Conservation (phyloP, 768 basidiomycete genomes). For the Boletus edulis region DNA sequence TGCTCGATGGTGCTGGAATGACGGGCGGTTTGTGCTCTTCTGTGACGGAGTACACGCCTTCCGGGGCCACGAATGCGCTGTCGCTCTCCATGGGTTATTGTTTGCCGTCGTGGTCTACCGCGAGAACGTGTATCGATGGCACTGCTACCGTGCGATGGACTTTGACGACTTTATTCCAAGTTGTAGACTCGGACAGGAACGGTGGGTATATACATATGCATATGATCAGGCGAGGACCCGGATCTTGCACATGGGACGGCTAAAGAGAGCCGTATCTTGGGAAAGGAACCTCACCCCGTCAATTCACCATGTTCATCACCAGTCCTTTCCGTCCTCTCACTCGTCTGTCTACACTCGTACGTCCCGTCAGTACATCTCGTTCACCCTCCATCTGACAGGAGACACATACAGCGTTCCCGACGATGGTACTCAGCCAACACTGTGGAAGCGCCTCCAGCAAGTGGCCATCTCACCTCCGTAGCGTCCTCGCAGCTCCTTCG, state of each 20-base stretch:
- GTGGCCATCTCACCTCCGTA: slow-evolving; percentile 72
- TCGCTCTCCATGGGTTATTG: slow-evolving; percentile 66
- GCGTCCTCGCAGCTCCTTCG: slow-evolving; percentile 66
- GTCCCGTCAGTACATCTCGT: not conserved
- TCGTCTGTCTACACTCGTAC: slow-evolving; percentile 19
- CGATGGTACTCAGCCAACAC: slow-evolving; percentile 52
- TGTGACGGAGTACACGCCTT: slow-evolving; percentile 85
- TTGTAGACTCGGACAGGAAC: not conserved
- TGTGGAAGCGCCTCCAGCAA: slow-evolving; percentile 69
- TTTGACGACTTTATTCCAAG: not conserved
- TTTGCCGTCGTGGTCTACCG: slow-evolving; percentile 12
- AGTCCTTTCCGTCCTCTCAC: slow-evolving; percentile 16
- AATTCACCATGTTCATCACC: slow-evolving; percentile 22
- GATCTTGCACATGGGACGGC: slow-evolving; percentile 24
- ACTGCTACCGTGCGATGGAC: not conserved
- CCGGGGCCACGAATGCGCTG: slow-evolving; percentile 82
- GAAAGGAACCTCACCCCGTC: slow-evolving; percentile 1
- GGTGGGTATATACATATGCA: slow-evolving; percentile 7
- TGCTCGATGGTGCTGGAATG: slow-evolving; percentile 38
- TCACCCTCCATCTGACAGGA: not conserved
- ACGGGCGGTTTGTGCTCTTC: slow-evolving; percentile 77
- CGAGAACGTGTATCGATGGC: slow-evolving; percentile 5
- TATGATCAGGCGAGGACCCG: slow-evolving; percentile 10
- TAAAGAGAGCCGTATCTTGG: not conserved
- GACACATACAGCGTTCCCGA: slow-evolving; percentile 6